These are phyloP conservation scores for Biscogniauxia sp. DNA, from an alignment of 2,329 filamentous ascomycete genomes.

Conservation along the genomic window DNA sequence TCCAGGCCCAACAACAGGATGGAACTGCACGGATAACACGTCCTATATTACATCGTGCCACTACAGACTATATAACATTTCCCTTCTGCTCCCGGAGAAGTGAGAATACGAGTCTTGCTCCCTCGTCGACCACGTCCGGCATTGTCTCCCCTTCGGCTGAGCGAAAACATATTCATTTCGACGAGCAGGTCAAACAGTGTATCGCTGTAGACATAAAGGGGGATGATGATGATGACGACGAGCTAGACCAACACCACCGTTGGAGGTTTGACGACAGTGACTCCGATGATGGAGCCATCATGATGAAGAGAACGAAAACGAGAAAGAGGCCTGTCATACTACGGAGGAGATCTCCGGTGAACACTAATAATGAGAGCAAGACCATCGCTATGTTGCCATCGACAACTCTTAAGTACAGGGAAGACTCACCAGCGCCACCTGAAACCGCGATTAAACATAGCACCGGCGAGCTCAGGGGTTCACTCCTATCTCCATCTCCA, in stretches of 20 bases:
- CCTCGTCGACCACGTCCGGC: constrained; percentile 71
- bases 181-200: constrained; percentile 92
- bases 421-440: constrained; percentile 67
- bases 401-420: constrained; percentile 81
- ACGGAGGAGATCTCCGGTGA: constrained; percentile 36
- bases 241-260: constrained; percentile 41
- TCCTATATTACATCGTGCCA: constrained; percentile 58
- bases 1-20: constrained; percentile 75
- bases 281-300: constrained; percentile 74
- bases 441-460: constrained; percentile 64
- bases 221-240: constrained; percentile 70
- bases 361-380: constrained; percentile 65
- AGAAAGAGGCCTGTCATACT: constrained; percentile 57
- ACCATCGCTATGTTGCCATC: constrained; percentile 86
- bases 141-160: constrained; percentile 60
- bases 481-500: constrained; percentile 66
- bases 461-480: constrained; percentile 44
- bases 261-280: constrained; percentile 54
- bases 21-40: constrained; percentile 47
- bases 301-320: constrained; percentile 70
- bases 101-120: constrained; percentile 62
- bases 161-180: constrained; percentile 90
- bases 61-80: constrained; percentile 67
- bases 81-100: constrained; percentile 62
- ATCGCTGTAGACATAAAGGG: constrained; percentile 89